phyloP scores from a whole-genome alignment of 2,329 filamentous ascomycete genomes.

The Nannizziopsis barbatae region DNA sequence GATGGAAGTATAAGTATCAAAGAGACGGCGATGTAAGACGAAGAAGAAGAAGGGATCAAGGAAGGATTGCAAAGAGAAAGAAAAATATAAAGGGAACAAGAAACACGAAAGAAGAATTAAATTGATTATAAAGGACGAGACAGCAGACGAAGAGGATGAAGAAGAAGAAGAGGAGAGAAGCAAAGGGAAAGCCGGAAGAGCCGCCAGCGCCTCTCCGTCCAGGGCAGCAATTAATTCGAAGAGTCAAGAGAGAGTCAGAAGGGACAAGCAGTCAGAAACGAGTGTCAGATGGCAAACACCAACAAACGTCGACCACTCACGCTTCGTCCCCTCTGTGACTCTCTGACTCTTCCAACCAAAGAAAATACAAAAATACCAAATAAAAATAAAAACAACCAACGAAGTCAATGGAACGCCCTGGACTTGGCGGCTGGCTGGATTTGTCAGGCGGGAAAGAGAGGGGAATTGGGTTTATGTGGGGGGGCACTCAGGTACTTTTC shows the following conservation, averaged over 20 bases:
- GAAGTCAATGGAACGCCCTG: conserved; percentile 23
- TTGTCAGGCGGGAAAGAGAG: conserved; percentile 11
- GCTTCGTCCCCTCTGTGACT: no score
- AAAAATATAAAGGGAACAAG: no score
- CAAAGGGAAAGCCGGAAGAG: conserved; percentile 8
- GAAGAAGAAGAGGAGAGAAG: conserved; percentile 10
- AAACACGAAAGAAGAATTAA: not conserved
- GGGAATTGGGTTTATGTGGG: no score
- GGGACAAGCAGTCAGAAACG: no score
- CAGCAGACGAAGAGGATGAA: conserved; percentile 5
- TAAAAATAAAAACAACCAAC: no score
- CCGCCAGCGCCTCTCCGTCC: conserved; percentile 8
- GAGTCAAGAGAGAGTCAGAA: no score
- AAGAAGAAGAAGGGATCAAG: conserved; percentile 2
- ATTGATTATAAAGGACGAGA: conserved; percentile 4
- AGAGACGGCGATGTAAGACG: not conserved
- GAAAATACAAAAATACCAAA: no score
- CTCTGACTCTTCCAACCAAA: no score
- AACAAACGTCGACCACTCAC: no score
- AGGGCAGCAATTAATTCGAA: not conserved
- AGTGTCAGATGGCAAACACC: conserved; percentile 18
- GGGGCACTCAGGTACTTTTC: no score
- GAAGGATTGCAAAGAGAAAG: not conserved
- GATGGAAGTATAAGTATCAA: not conserved
- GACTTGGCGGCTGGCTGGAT: conserved; percentile 1